These are phyloP conservation scores for Penicillium lagena DNA, from an alignment of 495 filamentous ascomycete species.

Conservation along the genomic window DNA sequence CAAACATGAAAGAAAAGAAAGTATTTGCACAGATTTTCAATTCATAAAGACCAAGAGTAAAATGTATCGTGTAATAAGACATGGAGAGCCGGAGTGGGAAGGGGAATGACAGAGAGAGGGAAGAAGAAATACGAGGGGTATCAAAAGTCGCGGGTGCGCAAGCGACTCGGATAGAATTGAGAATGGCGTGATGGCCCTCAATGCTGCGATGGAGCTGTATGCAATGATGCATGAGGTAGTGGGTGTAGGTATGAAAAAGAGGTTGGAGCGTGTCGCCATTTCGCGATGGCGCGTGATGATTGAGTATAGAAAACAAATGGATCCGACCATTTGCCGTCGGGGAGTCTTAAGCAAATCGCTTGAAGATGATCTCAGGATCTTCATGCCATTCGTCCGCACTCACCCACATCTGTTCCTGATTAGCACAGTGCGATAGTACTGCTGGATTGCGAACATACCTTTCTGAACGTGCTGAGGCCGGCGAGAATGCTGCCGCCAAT, in stretches of 20 bases:
- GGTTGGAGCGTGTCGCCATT: too few relatives aligned
- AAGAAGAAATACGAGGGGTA: slow-evolving; percentile 25
- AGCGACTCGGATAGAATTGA: slow-evolving; percentile 12
- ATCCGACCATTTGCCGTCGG: too few relatives aligned
- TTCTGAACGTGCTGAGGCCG: slow-evolving; percentile 94
- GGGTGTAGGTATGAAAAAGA: too few relatives aligned
- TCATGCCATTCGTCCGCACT: slow-evolving; percentile 99
- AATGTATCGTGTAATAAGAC: slow-evolving; percentile 11
- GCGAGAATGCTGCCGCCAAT: slow-evolving; percentile 97
- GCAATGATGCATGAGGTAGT: not conserved
- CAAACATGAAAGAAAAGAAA: slow-evolving; percentile 3
- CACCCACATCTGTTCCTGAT: slow-evolving; percentile 84
- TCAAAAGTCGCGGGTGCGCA: slow-evolving; percentile 26
- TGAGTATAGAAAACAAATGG: too few relatives aligned
- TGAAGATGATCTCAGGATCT: slow-evolving; percentile 97
- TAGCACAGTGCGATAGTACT: slow-evolving; percentile 5
- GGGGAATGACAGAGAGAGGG: slow-evolving; percentile 2
- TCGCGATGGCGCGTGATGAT: too few relatives aligned
- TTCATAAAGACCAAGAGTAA: not conserved
- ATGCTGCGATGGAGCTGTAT: not conserved
- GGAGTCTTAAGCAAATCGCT: slow-evolving; percentile 70
- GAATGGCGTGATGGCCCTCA: slow-evolving; percentile 7
- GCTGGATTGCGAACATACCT: slow-evolving; percentile 55
- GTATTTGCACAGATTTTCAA: slow-evolving; percentile 6
- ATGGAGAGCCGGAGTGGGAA: not conserved